Evolutionary conservation across 768 basidiomycete species (phyloP).

Genomic region (Suillus occidentalis): DNA sequence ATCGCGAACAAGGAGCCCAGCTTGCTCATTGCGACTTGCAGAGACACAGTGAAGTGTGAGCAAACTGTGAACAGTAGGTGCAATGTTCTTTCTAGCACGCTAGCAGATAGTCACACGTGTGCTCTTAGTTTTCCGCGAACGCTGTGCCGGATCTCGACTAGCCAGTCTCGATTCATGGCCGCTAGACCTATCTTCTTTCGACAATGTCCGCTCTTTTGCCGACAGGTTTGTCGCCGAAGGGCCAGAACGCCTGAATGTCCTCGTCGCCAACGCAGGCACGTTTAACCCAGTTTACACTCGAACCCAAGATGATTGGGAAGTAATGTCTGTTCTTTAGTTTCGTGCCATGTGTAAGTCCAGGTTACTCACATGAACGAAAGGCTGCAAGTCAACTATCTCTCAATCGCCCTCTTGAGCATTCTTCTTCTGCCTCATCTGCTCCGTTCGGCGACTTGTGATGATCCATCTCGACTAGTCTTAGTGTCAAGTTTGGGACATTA

Average conservation of each 20-base stretch:
- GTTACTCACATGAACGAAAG: constrained; percentile 17
- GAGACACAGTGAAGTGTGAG: constrained; percentile 29
- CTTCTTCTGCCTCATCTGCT: not conserved
- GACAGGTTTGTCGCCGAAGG: constrained; percentile 28
- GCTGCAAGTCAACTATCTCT: constrained; percentile 37
- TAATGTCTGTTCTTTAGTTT: constrained; percentile 30
- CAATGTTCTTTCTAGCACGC: not conserved
- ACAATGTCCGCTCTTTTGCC: constrained; percentile 32
- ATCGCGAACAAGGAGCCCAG: constrained; percentile 34
- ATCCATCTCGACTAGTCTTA: not conserved
- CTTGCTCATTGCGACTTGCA: constrained; percentile 34
- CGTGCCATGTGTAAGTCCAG: not conserved
- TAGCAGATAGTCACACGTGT: constrained; percentile 13
- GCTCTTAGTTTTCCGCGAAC: constrained; percentile 12
- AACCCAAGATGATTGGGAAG: constrained; percentile 51
- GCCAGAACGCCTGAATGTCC: constrained; percentile 24
- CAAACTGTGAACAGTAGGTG: constrained; percentile 18
- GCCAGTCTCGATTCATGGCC: constrained; percentile 26
- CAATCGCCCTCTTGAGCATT: constrained; percentile 6
- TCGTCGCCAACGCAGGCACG: constrained; percentile 35
- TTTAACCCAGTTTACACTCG: constrained; percentile 16
- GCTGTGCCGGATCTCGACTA: not conserved
- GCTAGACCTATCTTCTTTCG: constrained; percentile 35
- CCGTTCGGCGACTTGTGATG: not conserved
- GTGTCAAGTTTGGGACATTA: constrained; percentile 1